These are phyloP conservation scores for Linnemannia hyalina DNA, from an alignment of 192 early-diverging fungal genomes.

Conservation along the genomic window DNA sequence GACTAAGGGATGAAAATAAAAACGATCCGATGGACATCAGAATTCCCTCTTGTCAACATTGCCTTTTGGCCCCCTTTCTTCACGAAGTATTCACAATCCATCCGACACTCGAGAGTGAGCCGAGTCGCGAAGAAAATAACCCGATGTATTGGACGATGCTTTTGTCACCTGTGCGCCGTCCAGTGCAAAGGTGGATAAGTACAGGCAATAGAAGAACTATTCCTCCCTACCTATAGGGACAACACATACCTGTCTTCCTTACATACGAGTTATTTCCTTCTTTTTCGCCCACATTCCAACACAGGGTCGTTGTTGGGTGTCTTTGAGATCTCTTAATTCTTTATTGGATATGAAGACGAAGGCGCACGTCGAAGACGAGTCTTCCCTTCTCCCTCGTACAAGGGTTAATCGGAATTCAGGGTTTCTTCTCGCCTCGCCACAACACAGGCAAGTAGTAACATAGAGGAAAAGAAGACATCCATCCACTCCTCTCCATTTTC, in stretches of 20 bases:
- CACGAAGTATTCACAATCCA: background rate
- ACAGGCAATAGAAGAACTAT: too few species aligned
- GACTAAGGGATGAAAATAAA: background rate
- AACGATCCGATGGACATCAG: background rate
- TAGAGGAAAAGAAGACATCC: too few species aligned
- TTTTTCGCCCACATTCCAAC: conserved; percentile 22
- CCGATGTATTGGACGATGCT: too few species aligned
- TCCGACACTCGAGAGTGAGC: too few species aligned
- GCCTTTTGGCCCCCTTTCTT: background rate
- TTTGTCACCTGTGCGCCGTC: too few species aligned
- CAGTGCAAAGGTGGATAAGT: too few species aligned
- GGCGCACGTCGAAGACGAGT: background rate
- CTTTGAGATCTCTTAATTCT: conserved; percentile 6
- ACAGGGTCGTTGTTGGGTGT: conserved; percentile 2
- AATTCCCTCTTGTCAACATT: background rate
- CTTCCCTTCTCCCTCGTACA: conserved; percentile 4
- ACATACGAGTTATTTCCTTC: background rate
- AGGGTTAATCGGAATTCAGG: conserved; percentile 23
- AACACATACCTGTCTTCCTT: background rate
- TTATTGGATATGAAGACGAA: too few species aligned
- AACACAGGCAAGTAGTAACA: background rate
- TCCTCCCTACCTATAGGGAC: background rate
- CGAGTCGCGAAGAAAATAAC: too few species aligned
- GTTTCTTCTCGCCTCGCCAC: background rate
- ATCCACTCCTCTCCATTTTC: background rate